These are phyloP conservation scores for Bertia moriformis DNA, from an alignment of 2,329 filamentous ascomycete genomes.

Conservation along the genomic window DNA sequence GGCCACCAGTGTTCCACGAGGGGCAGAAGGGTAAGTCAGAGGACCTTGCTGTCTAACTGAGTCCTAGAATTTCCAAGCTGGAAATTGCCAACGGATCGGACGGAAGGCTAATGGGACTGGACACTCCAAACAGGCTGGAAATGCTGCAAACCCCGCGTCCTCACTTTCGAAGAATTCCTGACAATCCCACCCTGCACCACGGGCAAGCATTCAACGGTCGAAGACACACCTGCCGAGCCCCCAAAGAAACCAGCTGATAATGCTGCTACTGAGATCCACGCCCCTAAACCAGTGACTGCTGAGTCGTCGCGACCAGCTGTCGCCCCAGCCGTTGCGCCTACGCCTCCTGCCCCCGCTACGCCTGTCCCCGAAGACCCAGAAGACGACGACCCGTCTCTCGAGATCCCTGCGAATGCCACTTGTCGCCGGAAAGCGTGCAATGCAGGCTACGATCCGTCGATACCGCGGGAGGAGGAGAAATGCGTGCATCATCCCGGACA, in stretches of 20 bases:
- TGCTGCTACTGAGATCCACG: slow-evolving; percentile 22
- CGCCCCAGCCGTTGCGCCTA: not conserved
- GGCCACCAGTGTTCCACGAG: slow-evolving; percentile 89
- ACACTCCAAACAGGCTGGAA: slow-evolving; percentile 99
- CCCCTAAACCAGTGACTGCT: slow-evolving; percentile 13
- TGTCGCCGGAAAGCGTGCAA: slow-evolving; percentile 72
- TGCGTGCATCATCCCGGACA: slow-evolving; percentile 82
- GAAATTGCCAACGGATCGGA: no score
- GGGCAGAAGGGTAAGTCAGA: slow-evolving; percentile 78
- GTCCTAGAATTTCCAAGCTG: no score
- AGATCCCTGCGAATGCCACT: slow-evolving; percentile 57
- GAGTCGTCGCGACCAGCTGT: not conserved
- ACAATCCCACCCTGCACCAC: slow-evolving; percentile 80
- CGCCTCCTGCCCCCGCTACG: not conserved
- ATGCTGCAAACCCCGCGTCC: slow-evolving; percentile 91
- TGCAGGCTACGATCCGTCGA: slow-evolving; percentile 44
- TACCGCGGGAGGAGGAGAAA: slow-evolving; percentile 51
- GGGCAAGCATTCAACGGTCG: slow-evolving; percentile 81
- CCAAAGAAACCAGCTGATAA: slow-evolving; percentile 25
- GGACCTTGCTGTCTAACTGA: not conserved
- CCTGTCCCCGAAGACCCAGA: slow-evolving; percentile 52
- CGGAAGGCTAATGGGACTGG: slow-evolving; percentile 6
- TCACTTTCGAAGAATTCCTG: slow-evolving; percentile 98
- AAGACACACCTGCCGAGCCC: slow-evolving; percentile 31
- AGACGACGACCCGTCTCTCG: slow-evolving; percentile 65